phyloP scores from a whole-genome alignment of 495 filamentous ascomycete species.

The Xylaria cubensis region DNA sequence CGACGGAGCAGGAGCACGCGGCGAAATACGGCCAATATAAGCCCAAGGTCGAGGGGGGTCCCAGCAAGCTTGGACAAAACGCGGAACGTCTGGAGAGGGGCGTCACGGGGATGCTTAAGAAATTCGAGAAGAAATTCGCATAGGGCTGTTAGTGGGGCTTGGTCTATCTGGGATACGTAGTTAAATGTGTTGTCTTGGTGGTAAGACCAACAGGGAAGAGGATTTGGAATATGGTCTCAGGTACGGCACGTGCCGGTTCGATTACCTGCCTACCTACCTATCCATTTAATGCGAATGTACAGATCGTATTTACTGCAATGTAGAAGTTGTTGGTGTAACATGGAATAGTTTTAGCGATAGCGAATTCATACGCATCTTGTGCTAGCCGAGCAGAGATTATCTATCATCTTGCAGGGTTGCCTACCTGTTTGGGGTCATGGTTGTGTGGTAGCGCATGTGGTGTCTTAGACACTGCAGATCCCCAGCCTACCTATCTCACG shows the following conservation, averaged over 20 bases:
- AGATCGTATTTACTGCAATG: not conserved
- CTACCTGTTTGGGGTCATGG: not conserved
- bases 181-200: not conserved
- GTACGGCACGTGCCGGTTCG: not conserved
- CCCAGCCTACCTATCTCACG: not conserved
- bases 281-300: not conserved
- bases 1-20: conserved; percentile 67
- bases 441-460: conserved; percentile 11
- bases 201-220: not conserved
- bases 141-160: not conserved
- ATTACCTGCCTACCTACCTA: not conserved
- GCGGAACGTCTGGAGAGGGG: conserved; percentile 77
- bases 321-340: not conserved
- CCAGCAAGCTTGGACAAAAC: conserved; percentile 69
- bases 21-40: conserved; percentile 49
- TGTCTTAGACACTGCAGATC: conserved; percentile 19
- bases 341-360: not conserved
- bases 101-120: conserved; percentile 83
- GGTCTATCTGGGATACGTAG: not conserved
- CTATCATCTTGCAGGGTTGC: not conserved
- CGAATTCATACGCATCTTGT: not conserved
- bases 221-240: not conserved
- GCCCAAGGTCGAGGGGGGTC: conserved; percentile 56
- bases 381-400: not conserved
- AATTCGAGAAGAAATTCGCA: conserved; percentile 80